These are phyloP conservation scores for Didymella exigua DNA, from an alignment of 2,329 filamentous ascomycete genomes.

Conservation along the genomic window DNA sequence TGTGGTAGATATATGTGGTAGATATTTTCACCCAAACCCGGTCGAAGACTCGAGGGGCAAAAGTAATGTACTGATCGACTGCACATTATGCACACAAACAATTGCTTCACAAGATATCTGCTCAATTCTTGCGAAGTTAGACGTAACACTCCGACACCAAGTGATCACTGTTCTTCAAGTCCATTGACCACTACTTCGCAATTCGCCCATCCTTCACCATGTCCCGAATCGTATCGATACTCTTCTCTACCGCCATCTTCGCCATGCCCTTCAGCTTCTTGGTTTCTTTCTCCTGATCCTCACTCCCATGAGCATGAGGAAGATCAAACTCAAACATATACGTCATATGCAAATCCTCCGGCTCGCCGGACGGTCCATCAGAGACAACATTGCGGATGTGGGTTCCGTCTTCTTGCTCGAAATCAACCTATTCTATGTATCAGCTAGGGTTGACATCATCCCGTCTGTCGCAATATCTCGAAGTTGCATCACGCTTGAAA, in stretches of 20 bases:
- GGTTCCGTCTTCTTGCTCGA: constrained; percentile 51
- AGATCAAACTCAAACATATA: constrained; percentile 54
- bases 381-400: constrained; percentile 54
- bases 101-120: too few species aligned
- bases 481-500: too few species aligned
- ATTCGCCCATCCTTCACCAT: constrained; percentile 51
- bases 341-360: constrained; percentile 51
- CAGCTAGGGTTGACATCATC: neutral
- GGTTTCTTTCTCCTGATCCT: constrained; percentile 39
- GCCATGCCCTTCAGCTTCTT: constrained; percentile 40
- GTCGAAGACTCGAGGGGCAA: too few species aligned
- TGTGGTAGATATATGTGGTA: constrained; percentile 16
- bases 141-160: too few species aligned
- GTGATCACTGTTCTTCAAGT: too few species aligned
- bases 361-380: constrained; percentile 42
- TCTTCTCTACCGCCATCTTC: constrained; percentile 51
- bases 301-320: constrained; percentile 43
- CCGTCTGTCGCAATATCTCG: neutral
- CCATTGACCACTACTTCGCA: constrained; percentile 5
- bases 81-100: too few species aligned
- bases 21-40: too few species aligned
- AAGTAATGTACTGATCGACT: too few species aligned
- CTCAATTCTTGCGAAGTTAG: too few species aligned
- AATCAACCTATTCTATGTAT: constrained; percentile 49
- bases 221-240: constrained; percentile 51